phyloP scores from a whole-genome alignment of 225 moss, liverwort and hornwort genomes.

The Pleurozium schreberi region DNA sequence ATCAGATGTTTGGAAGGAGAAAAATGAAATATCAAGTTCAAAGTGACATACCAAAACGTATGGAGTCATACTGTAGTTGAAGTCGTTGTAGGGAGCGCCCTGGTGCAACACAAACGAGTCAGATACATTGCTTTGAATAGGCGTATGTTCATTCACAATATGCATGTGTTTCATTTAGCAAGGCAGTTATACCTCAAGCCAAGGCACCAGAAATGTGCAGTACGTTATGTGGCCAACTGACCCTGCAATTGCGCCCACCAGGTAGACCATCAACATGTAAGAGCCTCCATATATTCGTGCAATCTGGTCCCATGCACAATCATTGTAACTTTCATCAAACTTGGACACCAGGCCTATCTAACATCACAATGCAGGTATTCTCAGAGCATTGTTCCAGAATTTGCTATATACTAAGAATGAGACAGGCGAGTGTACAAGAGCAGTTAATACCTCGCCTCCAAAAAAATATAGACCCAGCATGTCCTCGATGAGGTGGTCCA shows the following conservation, averaged over 20 bases:
- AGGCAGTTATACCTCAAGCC: constrained; percentile 14
- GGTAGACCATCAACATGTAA: constrained; percentile 26
- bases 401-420: background rate
- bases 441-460: constrained; percentile 12
- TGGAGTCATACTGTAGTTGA: constrained; percentile 6
- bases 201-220: constrained; percentile 23
- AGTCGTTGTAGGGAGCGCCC: background rate
- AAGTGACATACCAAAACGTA: background rate
- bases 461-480: constrained; percentile 30
- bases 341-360: background rate
- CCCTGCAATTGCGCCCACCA: constrained; percentile 20
- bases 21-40: background rate
- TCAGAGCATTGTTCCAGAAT: background rate
- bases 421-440: background rate
- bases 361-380: background rate
- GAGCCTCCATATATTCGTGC: constrained; percentile 29
- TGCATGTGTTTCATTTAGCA: background rate
- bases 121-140: background rate
- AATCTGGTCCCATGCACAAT: constrained; percentile 17
- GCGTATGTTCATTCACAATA: background rate
- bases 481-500: constrained; percentile 27
- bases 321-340: constrained; percentile 4
- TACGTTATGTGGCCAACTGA: constrained; percentile 23
- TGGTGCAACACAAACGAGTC: background rate
- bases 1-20: background rate